These are phyloP conservation scores for Heliamphora exappendiculata DNA, from an alignment of 148 eudicot genomes.

Conservation along the genomic window DNA sequence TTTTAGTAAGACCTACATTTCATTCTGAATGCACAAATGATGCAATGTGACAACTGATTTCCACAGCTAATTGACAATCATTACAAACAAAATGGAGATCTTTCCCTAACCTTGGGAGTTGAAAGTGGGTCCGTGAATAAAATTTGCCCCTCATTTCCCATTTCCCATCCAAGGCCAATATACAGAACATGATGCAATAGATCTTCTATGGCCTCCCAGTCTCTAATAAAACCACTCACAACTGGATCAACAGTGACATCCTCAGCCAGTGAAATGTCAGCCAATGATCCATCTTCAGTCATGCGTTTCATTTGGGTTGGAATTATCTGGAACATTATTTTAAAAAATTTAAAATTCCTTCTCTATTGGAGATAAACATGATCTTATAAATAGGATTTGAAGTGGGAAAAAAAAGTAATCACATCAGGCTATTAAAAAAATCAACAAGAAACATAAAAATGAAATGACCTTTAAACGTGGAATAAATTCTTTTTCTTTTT, in stretches of 20 bases:
- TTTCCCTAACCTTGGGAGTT: constrained; percentile 72
- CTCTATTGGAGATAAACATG: neutral
- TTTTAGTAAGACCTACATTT: neutral
- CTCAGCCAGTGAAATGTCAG: constrained; percentile 31
- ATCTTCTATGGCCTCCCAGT: constrained; percentile 99
- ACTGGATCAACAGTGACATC: constrained; percentile 71
- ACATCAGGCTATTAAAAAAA: neutral
- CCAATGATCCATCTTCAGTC: constrained; percentile 54
- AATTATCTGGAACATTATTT: constrained; percentile 53
- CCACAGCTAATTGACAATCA: neutral
- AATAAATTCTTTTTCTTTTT: neutral
- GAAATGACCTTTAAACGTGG: neutral
- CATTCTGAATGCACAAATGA: neutral
- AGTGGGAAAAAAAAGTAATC: neutral
- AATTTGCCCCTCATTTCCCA: constrained; percentile 89
- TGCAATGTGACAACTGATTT: neutral
- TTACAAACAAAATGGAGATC: constrained; percentile 8
- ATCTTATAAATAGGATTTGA: neutral
- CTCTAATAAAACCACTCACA: constrained; percentile 72
- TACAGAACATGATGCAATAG: constrained; percentile 76
- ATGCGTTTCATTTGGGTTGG: constrained; percentile 89
- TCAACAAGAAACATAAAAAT: neutral
- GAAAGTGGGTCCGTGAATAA: constrained; percentile 90
- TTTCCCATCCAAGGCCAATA: constrained; percentile 86
- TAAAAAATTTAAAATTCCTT: constrained; percentile 10